phyloP scores from a whole-genome alignment of 768 basidiomycete species.

The Hericium erinaceus region DNA sequence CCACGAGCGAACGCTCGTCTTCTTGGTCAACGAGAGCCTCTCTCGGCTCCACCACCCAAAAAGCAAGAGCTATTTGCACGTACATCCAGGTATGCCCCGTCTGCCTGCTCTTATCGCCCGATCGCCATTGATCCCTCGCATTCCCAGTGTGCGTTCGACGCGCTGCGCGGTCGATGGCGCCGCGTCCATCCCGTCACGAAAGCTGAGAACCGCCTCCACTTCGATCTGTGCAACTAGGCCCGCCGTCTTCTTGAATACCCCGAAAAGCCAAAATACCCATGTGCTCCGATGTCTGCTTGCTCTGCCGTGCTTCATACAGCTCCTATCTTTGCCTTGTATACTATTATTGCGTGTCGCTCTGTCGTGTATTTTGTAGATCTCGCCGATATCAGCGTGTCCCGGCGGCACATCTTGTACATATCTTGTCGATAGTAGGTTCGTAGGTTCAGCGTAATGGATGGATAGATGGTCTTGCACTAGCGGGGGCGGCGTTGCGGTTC shows the following conservation, averaged over 20 bases:
- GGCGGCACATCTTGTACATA: background rate
- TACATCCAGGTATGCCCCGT: slow-evolving; percentile 2
- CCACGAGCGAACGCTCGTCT: slow-evolving; percentile 1
- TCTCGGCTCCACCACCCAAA: background rate
- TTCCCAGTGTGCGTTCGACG: background rate
- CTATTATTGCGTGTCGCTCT: background rate
- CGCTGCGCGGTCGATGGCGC: slow-evolving; percentile 5
- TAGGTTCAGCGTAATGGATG: background rate
- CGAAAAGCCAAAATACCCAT: background rate
- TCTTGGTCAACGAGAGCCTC: background rate
- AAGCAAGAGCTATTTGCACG: background rate
- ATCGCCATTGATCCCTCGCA: background rate
- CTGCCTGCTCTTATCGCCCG: background rate
- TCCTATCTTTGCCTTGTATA: background rate
- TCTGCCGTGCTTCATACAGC: background rate
- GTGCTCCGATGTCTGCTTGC: too few relatives aligned
- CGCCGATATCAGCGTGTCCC: background rate
- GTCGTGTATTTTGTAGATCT: background rate
- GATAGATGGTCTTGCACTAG: too few relatives aligned
- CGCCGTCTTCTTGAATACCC: background rate
- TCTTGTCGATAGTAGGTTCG: background rate
- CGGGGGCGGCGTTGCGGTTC: too few relatives aligned
- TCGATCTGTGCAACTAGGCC: slow-evolving; percentile 9
- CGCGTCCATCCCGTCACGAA: slow-evolving; percentile 2
- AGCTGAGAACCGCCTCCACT: slow-evolving; percentile 4